These are phyloP conservation scores for Aspergillus nidulans DNA, from an alignment of 495 filamentous ascomycete genomes.

Conservation along the genomic window DNA sequence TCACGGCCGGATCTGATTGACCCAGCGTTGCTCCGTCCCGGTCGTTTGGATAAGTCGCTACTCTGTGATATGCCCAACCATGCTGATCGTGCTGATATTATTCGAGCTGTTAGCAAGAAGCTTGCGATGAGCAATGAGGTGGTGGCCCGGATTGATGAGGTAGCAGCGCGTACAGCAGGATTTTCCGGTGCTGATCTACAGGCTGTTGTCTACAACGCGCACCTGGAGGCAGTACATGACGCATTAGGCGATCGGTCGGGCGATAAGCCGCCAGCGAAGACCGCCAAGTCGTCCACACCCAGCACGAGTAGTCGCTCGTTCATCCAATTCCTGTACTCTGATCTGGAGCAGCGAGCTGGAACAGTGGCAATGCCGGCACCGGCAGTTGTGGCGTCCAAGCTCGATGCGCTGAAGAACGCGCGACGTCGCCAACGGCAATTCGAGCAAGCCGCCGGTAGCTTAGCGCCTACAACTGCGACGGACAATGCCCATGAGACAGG, in stretches of 20 bases:
- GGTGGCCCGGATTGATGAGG: slow-evolving; percentile 48
- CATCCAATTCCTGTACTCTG: slow-evolving; percentile 78
- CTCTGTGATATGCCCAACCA: slow-evolving; percentile 79
- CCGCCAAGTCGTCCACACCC: slow-evolving; percentile 20
- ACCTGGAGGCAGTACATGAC: slow-evolving; percentile 94
- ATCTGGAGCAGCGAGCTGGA: slow-evolving; percentile 46
- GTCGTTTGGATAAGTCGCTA: slow-evolving; percentile 84
- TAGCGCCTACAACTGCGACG: slow-evolving; percentile 13
- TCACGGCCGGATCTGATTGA: slow-evolving; percentile 90
- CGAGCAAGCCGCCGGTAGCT: slow-evolving; percentile 37
- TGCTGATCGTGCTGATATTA: slow-evolving; percentile 81
- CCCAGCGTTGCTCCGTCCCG: slow-evolving; percentile 83
- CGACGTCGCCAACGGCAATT: slow-evolving; percentile 55
- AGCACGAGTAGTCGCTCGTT: slow-evolving; percentile 50
- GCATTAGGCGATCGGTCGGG: slow-evolving; percentile 64
- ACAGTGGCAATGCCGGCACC: slow-evolving; percentile 53
- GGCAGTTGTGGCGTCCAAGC: slow-evolving; percentile 66
- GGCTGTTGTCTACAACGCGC: slow-evolving; percentile 91
- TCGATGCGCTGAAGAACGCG: slow-evolving; percentile 66
- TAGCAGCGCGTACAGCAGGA: slow-evolving; percentile 78
- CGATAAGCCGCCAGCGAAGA: slow-evolving; percentile 34
- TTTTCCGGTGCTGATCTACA: slow-evolving; percentile 94
- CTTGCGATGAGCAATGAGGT: slow-evolving; percentile 64
- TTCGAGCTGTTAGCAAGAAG: slow-evolving; percentile 74
- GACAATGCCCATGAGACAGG: slow-evolving; percentile 20